Evolutionary conservation across 129 eudicot genomes (phyloP).

Genomic region (Lactuca sativa): DNA sequence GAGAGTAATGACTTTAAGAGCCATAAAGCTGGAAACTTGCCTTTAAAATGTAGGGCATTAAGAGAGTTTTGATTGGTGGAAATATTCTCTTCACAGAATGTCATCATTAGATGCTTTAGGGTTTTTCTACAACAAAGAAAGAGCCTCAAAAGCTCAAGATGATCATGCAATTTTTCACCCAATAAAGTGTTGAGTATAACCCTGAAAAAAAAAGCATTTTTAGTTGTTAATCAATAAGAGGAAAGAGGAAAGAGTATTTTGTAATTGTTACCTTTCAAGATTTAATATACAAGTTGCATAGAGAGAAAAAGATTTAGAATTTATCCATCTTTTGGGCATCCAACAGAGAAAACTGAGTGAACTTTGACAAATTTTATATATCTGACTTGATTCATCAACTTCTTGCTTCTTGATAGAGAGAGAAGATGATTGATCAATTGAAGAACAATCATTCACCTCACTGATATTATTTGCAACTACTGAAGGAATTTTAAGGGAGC

Average conservation of each 20-base stretch:
- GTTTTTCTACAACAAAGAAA: slow-evolving; percentile 67
- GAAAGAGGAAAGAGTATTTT: no score
- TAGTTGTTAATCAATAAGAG: neutral
- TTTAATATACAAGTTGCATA: slow-evolving; percentile 65
- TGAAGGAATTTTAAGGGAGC: slow-evolving; percentile 35
- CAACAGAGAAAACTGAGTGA: slow-evolving; percentile 57
- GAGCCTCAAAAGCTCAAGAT: slow-evolving; percentile 49
- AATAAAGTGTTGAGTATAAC: slow-evolving; percentile 52
- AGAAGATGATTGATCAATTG: slow-evolving; percentile 12
- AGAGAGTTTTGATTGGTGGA: slow-evolving; percentile 34
- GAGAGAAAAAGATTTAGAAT: slow-evolving; percentile 48
- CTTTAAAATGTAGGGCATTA: slow-evolving; percentile 34
- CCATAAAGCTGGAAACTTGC: slow-evolving; percentile 58
- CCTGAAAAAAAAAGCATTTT: slow-evolving; percentile 49
- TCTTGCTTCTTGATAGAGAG: slow-evolving; percentile 21
- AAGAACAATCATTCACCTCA: slow-evolving; percentile 1
- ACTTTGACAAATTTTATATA: slow-evolving; percentile 43
- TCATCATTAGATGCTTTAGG: slow-evolving; percentile 47
- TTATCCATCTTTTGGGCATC: slow-evolving; percentile 64
- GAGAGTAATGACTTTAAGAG: slow-evolving; percentile 58
- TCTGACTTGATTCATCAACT: slow-evolving; percentile 21
- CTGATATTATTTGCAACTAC: slow-evolving; percentile 19
- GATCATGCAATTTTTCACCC: slow-evolving; percentile 22
- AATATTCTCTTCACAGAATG: slow-evolving; percentile 50
- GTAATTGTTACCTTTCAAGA: slow-evolving; percentile 62